Percentiles rank a stretch among this genome's conserved stretches.
Evolutionary conservation across 345 rosid species (phyloP).

Genomic region (Pseudoturritis turrita): DNA sequence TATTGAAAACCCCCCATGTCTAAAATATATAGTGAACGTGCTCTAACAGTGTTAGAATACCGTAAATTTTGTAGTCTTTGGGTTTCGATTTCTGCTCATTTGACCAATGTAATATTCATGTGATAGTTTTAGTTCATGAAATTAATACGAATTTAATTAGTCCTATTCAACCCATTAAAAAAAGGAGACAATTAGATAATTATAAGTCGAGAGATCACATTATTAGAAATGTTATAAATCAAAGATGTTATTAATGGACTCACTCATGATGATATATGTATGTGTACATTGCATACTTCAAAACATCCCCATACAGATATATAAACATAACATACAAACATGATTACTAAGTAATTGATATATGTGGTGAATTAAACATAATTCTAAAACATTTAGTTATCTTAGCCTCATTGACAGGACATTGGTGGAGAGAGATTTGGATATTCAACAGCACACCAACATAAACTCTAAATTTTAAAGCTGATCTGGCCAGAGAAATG

Average conservation of each 20-base stretch:
- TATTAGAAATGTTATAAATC: neutral
- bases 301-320: constrained; percentile 1
- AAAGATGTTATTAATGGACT: neutral
- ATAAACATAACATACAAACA: neutral
- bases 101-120: neutral
- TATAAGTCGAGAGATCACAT: neutral
- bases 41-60: no score
- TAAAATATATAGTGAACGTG: no score
- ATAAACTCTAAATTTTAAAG: constrained; percentile 12
- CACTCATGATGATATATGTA: constrained; percentile 4
- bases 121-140: neutral
- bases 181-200: neutral
- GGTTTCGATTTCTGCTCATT: no score
- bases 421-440: neutral
- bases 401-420: neutral
- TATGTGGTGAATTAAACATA: neutral
- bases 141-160: neutral
- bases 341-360: neutral
- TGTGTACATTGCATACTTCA: neutral
- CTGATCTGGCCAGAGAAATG: constrained; percentile 56
- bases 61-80: no score
- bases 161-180: neutral
- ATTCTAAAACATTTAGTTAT: neutral
- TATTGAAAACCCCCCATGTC: no score
- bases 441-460: neutral